Evolutionary conservation across 2,329 filamentous ascomycete species (phyloP), one percentile per base, ranked within the genome.

Genomic region (Setomelanomma holmii): DNA sequence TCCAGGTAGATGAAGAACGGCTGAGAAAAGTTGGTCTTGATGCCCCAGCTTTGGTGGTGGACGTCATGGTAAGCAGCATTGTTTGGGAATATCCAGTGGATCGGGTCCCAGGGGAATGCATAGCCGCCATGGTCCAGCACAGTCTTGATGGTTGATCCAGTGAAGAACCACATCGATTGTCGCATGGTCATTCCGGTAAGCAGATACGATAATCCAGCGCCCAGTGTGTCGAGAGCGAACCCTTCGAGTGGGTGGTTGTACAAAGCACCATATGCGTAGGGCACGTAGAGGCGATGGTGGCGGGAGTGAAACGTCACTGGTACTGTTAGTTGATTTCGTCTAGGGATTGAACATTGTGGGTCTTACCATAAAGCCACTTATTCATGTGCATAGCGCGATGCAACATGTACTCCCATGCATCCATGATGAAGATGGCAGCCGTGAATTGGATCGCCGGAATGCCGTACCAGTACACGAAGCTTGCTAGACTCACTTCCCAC

Each of bases 101-200:
- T 81, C 2, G 93, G 93, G 74, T 99, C 95, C 86, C 89, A 98
- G 1, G 95, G 95, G 56, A 99, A 88, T n/a, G 86, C 83, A 72
- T 98, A 99, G 60, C 95, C 95, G 75, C 93, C 97, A 79, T 99
- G 95, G 72, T 99, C 95, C 69, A 97, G 93, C 21, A 98, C 91
- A 0, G 95, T 98, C 82, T 99, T 99, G 80, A 97, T 86, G 6
- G 91, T 96, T 24, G 90, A 93, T 74, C 86, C 84, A 44, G 88
- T 88, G 76, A 96, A 98, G 80, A 97, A 97, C 75, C 86, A 84
- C 80, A 96, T 93, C 64, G 88, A 89, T 75, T 96, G 91, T 47
- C 93, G 87, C 42, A 88, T 82, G n/a, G 86, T 91, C 89, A 98
- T 89, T 55, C 89, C 84, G 0, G 90, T 86, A 11, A 89, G 69